phyloP scores from a whole-genome alignment of 257 asterid species.

The Nicotiana noctiflora region DNA sequence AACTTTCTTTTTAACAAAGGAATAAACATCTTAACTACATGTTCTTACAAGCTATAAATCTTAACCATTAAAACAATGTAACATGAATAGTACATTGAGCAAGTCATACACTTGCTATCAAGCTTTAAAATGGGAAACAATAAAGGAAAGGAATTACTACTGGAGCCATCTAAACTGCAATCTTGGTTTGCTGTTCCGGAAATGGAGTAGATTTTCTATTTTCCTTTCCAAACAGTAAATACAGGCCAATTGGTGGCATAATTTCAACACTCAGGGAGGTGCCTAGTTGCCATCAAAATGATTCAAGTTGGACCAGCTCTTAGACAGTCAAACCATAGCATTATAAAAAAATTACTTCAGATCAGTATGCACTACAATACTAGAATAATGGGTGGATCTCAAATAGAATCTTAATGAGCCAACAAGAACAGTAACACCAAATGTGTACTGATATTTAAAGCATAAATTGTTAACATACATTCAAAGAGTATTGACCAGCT shows the following conservation, averaged over 20 bases:
- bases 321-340: neutral
- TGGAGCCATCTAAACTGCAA: neutral
- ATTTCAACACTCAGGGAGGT: neutral
- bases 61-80: neutral
- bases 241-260: neutral
- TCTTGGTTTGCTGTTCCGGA: neutral
- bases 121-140: neutral
- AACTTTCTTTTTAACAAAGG: neutral
- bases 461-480: conserved; percentile 37
- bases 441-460: neutral
- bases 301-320: neutral
- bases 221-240: neutral
- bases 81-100: neutral
- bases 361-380: neutral
- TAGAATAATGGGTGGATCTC: neutral
- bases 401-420: neutral
- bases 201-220: neutral
- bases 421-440: neutral
- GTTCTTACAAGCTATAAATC: neutral
- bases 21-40: neutral
- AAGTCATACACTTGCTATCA: neutral
- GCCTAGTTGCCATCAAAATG: conserved; percentile 9
- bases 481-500: conserved; percentile 82
- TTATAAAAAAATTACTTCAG: neutral
- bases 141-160: neutral